Percentiles rank a stretch among this genome's conserved stretches.
Conservation (phyloP, 2,329 filamentous ascomycete species). For the Aspergillus spinulosporus region DNA sequence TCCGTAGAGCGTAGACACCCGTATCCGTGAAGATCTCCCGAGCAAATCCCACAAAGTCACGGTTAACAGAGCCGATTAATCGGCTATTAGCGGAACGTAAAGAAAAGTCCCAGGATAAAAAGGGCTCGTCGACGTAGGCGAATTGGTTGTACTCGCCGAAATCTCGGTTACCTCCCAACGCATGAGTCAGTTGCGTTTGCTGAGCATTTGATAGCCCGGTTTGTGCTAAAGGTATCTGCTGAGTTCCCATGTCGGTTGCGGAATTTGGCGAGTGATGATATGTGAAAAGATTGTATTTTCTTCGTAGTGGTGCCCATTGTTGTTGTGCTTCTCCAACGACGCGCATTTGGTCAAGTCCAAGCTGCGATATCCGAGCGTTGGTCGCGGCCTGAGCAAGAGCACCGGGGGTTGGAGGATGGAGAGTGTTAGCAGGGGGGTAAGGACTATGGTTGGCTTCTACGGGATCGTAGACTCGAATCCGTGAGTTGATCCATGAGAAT, state of each 20-base stretch:
- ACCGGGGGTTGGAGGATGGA: conserved; percentile 40
- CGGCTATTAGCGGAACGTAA: conserved; percentile 52
- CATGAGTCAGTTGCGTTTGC: conserved; percentile 44
- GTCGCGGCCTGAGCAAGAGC: conserved; percentile 44
- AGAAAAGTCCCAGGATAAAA: conserved; percentile 66
- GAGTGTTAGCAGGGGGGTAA: too few relatives aligned
- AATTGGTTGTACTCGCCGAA: conserved; percentile 58
- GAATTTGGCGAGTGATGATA: conserved; percentile 48
- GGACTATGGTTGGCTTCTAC: conserved; percentile 37
- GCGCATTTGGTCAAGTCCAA: conserved; percentile 58
- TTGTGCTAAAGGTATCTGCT: conserved; percentile 45
- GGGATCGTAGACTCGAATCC: conserved; percentile 58
- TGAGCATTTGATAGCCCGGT: conserved; percentile 53
- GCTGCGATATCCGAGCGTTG: conserved; percentile 54
- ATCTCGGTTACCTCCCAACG: conserved; percentile 24
- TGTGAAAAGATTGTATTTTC: conserved; percentile 67
- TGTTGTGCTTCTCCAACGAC: conserved; percentile 65
- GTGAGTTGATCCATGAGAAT: conserved; percentile 64
- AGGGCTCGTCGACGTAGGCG: conserved; percentile 62
- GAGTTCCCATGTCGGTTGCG: conserved; percentile 38
- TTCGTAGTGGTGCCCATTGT: conserved; percentile 61
- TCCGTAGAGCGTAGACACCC: conserved; percentile 63
- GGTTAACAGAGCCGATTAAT: conserved; percentile 62
- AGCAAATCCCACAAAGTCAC: conserved; percentile 63
- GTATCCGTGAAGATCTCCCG: conserved; percentile 67